Base-by-base conservation (phyloP, 129 eudicot genomes). In the Artemisia annua region DNA sequence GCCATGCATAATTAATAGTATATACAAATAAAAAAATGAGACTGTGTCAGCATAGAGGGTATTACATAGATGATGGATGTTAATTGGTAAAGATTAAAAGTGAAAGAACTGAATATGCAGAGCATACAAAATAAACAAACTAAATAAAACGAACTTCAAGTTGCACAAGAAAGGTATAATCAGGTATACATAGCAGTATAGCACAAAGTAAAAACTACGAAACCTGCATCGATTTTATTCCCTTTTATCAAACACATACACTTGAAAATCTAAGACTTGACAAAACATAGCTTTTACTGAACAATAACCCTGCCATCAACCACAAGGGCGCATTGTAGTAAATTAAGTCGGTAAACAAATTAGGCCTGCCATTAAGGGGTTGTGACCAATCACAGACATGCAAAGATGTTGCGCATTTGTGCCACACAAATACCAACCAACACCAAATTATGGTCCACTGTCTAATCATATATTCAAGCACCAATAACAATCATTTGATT, bases 11-110 rank as follows among this genome's bases (percentile, higher is more conserved):
- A 7, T 39, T 39, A 39, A 39, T 39, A 39, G 48, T 48, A n/a
- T 56, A 48, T 4, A 2, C 58, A 56, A 17, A 48, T 72, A 48
- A 67, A 44, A 44, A 12, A 32, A 63, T 20, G 26, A 30, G 22
- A 20, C 49, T 66, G 15, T 65, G 35, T n/a, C 46, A 76, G 19
- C 50, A 59, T 66, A n/a, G 58, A 48, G 44, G 69, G 54, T 28
- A 68, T 58, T 49, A 59, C 54, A 56, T 57, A 39, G 46, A 39
- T 39, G 46, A 39, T 7, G 46, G 46, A 39, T 39, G 46, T 2
- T 39, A 39, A 39, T 7, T 39, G 46, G 46, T 39, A 39, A 39
- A 39, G 46, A 39, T 7, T 39, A 11, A 1, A 39, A 39, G 46
- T 8, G 11, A 39, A 39, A 39, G 11, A 8, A 39, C 46, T 39